Conservation (phyloP, 2,329 filamentous ascomycete species). For the Trichoderma guizhouense region DNA sequence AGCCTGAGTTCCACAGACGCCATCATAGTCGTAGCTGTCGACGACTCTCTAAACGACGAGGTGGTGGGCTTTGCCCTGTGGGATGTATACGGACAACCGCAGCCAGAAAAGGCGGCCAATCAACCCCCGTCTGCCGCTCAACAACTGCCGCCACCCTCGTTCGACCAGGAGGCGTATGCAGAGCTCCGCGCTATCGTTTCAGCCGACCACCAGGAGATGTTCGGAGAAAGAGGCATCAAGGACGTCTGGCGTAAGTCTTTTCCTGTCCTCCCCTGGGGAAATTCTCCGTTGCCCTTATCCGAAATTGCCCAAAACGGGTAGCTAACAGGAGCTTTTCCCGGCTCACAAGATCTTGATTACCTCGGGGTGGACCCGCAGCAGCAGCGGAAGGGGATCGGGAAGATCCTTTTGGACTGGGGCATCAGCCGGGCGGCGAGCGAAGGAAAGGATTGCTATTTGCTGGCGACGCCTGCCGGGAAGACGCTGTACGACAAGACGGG, state of each 20-base stretch:
- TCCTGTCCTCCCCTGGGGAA: neutral
- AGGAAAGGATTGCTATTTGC: conserved; percentile 18
- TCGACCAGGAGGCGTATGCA: conserved; percentile 21
- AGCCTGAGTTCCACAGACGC: conserved; percentile 17
- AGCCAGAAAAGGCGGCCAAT: conserved; percentile 14
- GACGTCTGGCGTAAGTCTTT: conserved; percentile 22
- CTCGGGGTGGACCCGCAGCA: conserved; percentile 21
- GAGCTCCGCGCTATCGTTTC: conserved; percentile 13
- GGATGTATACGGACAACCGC: conserved; percentile 9
- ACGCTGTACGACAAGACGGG: conserved; percentile 16
- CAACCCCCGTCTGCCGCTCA: neutral
- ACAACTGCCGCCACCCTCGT: conserved; percentile 7
- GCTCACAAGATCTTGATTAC: conserved; percentile 21
- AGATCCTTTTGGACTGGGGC: conserved; percentile 21
- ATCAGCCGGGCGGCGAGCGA: conserved; percentile 16
- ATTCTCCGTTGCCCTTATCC: neutral
- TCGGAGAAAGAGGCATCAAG: conserved; percentile 20
- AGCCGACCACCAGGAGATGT: conserved; percentile 12
- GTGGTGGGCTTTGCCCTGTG: conserved; percentile 25
- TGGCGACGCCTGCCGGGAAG: conserved; percentile 19
- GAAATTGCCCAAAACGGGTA: neutral
- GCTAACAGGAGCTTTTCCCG: neutral
- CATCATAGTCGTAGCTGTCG: conserved; percentile 23
- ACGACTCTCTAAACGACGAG: conserved; percentile 12
- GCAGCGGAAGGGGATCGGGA: conserved; percentile 22